Percentiles rank a stretch among this genome's conserved stretches.
These are phyloP conservation scores for Helminthosporium solani DNA, from an alignment of 2,329 filamentous ascomycete genomes.

Conservation along the genomic window DNA sequence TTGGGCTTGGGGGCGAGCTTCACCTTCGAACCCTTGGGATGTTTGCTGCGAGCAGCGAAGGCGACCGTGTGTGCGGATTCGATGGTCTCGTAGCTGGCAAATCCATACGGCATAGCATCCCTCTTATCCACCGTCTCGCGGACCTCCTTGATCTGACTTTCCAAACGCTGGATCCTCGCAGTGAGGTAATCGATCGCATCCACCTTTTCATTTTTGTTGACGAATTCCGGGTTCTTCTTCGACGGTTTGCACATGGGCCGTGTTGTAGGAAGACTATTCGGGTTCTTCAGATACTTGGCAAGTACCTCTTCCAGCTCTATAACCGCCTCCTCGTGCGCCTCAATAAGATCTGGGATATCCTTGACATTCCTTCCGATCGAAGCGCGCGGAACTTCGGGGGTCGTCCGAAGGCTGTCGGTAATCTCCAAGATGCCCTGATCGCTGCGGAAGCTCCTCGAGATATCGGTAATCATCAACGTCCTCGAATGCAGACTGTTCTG, in stretches of 20 bases:
- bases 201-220: slow-evolving; percentile 69
- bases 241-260: slow-evolving; percentile 78
- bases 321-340: slow-evolving; percentile 78
- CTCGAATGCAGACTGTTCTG: slow-evolving; percentile 80
- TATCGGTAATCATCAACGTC: slow-evolving; percentile 71
- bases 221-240: slow-evolving; percentile 69
- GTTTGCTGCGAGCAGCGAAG: slow-evolving; percentile 76
- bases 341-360: slow-evolving; percentile 80
- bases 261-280: slow-evolving; percentile 71
- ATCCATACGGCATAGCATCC: slow-evolving; percentile 87
- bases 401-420: slow-evolving; percentile 76
- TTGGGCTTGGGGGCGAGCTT: slow-evolving; percentile 79
- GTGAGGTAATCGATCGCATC: slow-evolving; percentile 95
- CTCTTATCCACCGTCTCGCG: slow-evolving; percentile 80
- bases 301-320: slow-evolving; percentile 79
- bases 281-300: slow-evolving; percentile 88
- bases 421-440: slow-evolving; percentile 87
- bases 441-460: slow-evolving; percentile 71
- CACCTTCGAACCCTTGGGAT: slow-evolving; percentile 75
- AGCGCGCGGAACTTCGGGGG: slow-evolving; percentile 74
- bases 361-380: slow-evolving; percentile 91
- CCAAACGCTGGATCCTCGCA: slow-evolving; percentile 77
- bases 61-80: slow-evolving; percentile 85
- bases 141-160: slow-evolving; percentile 80
- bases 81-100: slow-evolving; percentile 89